These are phyloP conservation scores for Auricularia heimuer DNA, from an alignment of 768 basidiomycete genomes.

Conservation along the genomic window DNA sequence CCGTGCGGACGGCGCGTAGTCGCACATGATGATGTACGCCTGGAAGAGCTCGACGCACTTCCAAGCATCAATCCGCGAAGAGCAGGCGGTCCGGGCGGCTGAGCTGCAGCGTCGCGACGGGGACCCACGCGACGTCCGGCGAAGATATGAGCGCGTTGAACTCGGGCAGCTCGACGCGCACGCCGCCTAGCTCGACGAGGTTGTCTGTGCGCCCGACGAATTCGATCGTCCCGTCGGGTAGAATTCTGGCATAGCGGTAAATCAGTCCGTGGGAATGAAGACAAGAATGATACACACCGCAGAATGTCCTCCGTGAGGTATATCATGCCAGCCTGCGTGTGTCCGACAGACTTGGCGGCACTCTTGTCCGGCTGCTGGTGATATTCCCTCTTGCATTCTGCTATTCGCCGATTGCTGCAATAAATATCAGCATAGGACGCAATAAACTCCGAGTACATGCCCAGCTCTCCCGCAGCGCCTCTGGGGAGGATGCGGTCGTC, in stretches of 20 bases:
- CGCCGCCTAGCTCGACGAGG: not conserved
- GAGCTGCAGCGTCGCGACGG: constrained; percentile 2
- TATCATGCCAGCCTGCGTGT: not conserved
- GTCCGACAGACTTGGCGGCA: not conserved
- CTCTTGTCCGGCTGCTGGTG: not conserved
- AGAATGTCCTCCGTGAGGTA: not conserved
- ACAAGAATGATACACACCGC: too few species aligned
- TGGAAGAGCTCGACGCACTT: constrained; percentile 71
- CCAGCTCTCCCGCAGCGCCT: constrained; percentile 1
- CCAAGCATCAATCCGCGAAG: constrained; percentile 45
- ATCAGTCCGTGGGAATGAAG: too few species aligned
- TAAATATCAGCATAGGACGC: not conserved
- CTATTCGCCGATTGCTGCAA: not conserved
- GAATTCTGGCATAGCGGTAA: too few species aligned
- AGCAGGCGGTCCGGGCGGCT: not conserved
- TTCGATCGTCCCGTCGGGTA: not conserved
- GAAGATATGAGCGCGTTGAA: too few species aligned
- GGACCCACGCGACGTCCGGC: not conserved
- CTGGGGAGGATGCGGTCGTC: not conserved
- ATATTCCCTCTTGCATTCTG: not conserved
- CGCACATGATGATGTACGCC: constrained; percentile 57
- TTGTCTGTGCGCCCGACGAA: not conserved
- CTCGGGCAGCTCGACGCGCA: not conserved
- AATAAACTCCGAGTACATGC: not conserved
- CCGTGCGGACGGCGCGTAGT: constrained; percentile 48